A percentile compares a stretch with the other conserved stretches of the same genome.
phyloP scores from a whole-genome alignment of 139 green algal genomes.

The Asterochloris erici region DNA sequence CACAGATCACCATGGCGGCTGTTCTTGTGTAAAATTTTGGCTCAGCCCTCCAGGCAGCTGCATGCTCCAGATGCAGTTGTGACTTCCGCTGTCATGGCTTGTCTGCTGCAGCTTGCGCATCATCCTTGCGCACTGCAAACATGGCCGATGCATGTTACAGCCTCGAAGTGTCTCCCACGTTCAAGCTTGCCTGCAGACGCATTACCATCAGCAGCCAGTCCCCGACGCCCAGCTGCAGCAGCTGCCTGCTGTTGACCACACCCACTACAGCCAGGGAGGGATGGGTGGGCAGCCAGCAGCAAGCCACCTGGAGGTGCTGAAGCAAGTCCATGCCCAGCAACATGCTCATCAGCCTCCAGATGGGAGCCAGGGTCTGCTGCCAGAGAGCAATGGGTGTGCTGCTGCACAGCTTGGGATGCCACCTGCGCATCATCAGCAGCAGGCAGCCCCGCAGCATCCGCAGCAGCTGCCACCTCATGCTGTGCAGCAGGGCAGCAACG shows the following conservation, averaged over 20 bases:
- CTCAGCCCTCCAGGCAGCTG: too few relatives aligned
- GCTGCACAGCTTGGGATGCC: neutral
- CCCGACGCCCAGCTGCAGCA: neutral
- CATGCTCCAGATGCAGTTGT: too few relatives aligned
- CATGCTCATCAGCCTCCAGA: slow-evolving; percentile 6
- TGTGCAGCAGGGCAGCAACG: neutral
- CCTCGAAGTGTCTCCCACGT: too few relatives aligned
- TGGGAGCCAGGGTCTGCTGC: neutral
- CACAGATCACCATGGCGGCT: too few relatives aligned
- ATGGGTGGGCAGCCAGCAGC: neutral
- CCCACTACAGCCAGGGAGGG: neutral
- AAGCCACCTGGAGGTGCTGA: neutral
- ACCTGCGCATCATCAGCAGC: neutral
- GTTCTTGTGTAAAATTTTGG: too few relatives aligned
- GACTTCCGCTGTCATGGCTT: too few relatives aligned
- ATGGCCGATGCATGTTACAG: too few relatives aligned
- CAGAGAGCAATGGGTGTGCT: neutral
- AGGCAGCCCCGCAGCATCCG: neutral
- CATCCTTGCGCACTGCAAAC: too few relatives aligned
- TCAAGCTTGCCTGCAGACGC: too few relatives aligned
- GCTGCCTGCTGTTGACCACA: neutral
- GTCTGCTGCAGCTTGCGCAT: too few relatives aligned
- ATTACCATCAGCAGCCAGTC: too few relatives aligned
- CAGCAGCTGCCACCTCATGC: neutral
- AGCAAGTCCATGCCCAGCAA: neutral